Base-by-base conservation (phyloP, 2,329 filamentous ascomycete genomes). In the Macrophomina phaseolina region DNA sequence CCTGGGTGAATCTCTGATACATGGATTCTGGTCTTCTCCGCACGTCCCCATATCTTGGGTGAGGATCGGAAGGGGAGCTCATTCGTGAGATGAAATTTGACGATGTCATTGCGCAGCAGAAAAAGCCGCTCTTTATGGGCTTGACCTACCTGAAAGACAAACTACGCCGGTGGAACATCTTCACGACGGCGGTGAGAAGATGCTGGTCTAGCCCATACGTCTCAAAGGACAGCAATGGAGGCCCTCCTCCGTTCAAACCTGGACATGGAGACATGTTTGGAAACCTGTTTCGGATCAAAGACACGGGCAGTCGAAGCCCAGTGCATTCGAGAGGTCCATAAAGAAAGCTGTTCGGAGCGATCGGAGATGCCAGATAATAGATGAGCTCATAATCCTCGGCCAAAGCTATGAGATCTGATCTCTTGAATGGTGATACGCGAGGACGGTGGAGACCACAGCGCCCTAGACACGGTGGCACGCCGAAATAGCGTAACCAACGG, bases 71-170 rank as follows among this genome's bases (percentile, higher is more conserved):
- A 14, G 56, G 16, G 14, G 46, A 51, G n/a, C 30, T 23, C 45
- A 51, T 62, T 49, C 34, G 18, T 38, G 32, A 23, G 38, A 28
- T 48, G n/a, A 62, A 14, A 38, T 49, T 36, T 62, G 58, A 62
- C 38, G 42, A 38, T 38, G 58, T 62, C 45, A 62, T 28, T 30
- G 23, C 30, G 11, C 55, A 46, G 45, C n/a, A 11, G 45, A 48
- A 32, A 11, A 38, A 38, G 45, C 23, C 40, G 58, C 45, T 28
- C 36, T 38, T 49, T 62, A 62, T 49, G 32, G 30, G 56, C 28
- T 34, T 48, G 12, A 23, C 16, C 16, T 14, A 9, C 30, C 5
- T 62, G 36, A 60, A 46, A 60, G 40, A 32, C n/a, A 36, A 11
- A 28, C 8, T 14, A 60, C 18, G 7, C 55, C 4, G n/a, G 40